Base-by-base conservation (phyloP, 306 rosid genomes). In the Fragaria nilgerrensis region DNA sequence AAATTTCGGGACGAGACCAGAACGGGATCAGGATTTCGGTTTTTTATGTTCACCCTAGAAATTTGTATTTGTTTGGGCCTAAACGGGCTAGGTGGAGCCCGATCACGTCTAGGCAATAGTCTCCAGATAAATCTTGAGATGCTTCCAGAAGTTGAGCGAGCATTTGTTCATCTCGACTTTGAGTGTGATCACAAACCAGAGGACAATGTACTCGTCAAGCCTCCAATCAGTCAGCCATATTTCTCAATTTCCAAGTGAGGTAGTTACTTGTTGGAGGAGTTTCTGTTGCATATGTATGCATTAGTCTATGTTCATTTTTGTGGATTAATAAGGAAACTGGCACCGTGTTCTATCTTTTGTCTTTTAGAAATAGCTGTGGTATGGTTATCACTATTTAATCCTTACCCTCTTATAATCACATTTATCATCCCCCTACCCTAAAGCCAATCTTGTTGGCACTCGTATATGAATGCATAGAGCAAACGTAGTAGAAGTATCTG, bases 101-200 rank as follows among this genome's bases (percentile, higher is more conserved):
- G n/a, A n/a, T n/a, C n/a, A n/a, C n/a, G n/a, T n/a, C n/a, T n/a
- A 27, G 97, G 97, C 69, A 96, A 94, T 85, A 56, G 83, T 20
- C 82, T 92, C 44, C 98, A 90, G 81, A 83, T 87, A 78, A 90
- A 94, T 73, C 79, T 92, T 0, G 97, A 94, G 80, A 89, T 86
- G 70, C 93, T 94, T 65, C 85, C 92, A 12, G 98, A 92, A 72
- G 97, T 92, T 9, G 97, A 92, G 82, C 86, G 96, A 81, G 93
- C 93, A 19, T 94, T 90, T 75, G 98, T 94, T 84, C 98, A 94
- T 84, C 87, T 94, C 19, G 98, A 94, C 88, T 94, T 85, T n/a
- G 98, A 94, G 78, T 94, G 98, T 23, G 93, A 90, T 6, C 98
- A 94, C 83, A 94, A 94, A 73, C 98, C 98, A 44, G 98, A 94